Base-by-base conservation (phyloP, 164 flowering plant genomes). In the Magnolia kwangsiensis region DNA sequence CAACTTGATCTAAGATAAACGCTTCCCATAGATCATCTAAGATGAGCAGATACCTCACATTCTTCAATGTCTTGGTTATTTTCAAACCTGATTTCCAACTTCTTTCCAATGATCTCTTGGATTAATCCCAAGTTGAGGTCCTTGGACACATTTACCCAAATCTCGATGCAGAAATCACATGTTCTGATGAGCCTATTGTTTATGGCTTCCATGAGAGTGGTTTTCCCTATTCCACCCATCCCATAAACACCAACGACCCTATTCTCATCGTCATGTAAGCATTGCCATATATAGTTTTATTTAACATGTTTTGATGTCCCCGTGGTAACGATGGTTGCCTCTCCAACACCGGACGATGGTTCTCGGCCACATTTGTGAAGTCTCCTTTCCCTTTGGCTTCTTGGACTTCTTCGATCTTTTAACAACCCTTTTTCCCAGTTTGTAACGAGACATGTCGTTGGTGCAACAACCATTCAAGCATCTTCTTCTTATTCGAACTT, bases 391-490 rank as follows among this genome's bases (percentile, higher is more conserved):
- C 58, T 51, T 14, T 51, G 11, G 14, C 11, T 14, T 51, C 20
- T 0, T 7, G 14, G 19, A 73, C 75, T 4, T 0, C 71, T 10
- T 18, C 29, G 0, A 81, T n/a, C 64, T 23, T 73, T 68, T 2
- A 1, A 24, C 45, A 0, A 74, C 76, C 55, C 9, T 67, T 64
- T 76, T 78, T 9, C 81, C 84, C 0, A 79, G 9, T 50, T 76
- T 80, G 69, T 81, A 82, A 18, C 70, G 73, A 1, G 27, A 24
- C 27, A 24, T 0, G 27, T 24, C 1, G 27, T 1, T 24, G 27
- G 81, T 55, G 61, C 67, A 72, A 8, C 72, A 72, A 19, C 66
- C 23, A 24, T 71, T 37, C 19, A 75, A 1, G 20, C 59, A 10
- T 37, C 79, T 74, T 50, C 69, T 64, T 10, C 37, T 49, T 73